These are phyloP conservation scores for Mixia osmundae DNA, from an alignment of 1,284 basidiomycete species.

Conservation along the genomic window DNA sequence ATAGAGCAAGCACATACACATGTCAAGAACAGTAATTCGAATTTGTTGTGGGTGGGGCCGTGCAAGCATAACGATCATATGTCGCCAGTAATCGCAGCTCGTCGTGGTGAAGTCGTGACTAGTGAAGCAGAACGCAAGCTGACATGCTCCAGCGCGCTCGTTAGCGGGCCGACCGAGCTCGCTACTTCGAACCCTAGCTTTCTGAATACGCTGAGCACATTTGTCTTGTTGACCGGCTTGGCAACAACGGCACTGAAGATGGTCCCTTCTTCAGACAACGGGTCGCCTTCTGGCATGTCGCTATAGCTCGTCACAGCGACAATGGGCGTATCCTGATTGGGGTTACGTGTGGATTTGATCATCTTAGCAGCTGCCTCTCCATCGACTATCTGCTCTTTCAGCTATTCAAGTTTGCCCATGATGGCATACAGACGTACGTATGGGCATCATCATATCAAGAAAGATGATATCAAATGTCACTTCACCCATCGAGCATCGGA, in stretches of 20 bases:
- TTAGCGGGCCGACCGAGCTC: too few relatives aligned
- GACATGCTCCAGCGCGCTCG: too few relatives aligned
- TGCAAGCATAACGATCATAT: too few relatives aligned
- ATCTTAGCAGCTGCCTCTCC: conserved; percentile 78
- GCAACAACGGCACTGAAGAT: conserved; percentile 63
- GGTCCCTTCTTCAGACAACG: conserved; percentile 31
- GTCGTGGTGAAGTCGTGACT: too few relatives aligned
- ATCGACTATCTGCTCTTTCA: conserved; percentile 34
- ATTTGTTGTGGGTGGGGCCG: too few relatives aligned
- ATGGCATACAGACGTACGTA: conserved; percentile 32
- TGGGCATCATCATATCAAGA: conserved; percentile 39
- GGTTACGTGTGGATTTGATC: conserved; percentile 83
- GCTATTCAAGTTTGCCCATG: conserved; percentile 4
- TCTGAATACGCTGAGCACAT: conserved; percentile 52
- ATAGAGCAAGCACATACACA: too few relatives aligned
- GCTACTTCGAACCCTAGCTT: conserved; percentile 54
- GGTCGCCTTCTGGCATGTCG: conserved; percentile 1
- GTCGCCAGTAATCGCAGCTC: too few relatives aligned
- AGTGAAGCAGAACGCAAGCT: too few relatives aligned
- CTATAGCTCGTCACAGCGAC: conserved; percentile 40
- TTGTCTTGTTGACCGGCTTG: conserved; percentile 68
- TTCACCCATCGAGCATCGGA: conserved; percentile 82
- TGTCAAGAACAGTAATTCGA: too few relatives aligned
- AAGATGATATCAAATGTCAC: conserved; percentile 30
- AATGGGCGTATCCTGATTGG: conserved; percentile 68